These are phyloP conservation scores for Penicillium rolfsii DNA, from an alignment of 2,329 filamentous ascomycete genomes.

Conservation along the genomic window DNA sequence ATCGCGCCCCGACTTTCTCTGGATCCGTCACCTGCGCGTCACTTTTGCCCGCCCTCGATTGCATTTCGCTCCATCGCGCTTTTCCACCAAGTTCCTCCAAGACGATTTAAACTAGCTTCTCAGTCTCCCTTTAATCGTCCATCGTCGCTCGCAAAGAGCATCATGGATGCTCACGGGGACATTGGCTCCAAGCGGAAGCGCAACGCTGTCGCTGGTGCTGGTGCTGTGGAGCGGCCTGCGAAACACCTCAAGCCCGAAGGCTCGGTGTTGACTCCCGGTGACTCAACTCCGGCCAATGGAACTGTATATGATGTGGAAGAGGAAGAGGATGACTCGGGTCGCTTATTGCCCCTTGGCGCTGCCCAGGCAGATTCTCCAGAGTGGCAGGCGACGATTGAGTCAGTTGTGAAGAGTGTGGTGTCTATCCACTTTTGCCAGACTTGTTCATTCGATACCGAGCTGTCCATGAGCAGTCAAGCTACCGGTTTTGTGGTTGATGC, in stretches of 20 bases:
- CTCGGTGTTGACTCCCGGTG: conserved; percentile 45
- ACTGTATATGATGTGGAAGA: conserved; percentile 51
- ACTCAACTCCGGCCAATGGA: conserved; percentile 48
- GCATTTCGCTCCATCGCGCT: conserved; percentile 14
- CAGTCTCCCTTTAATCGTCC: conserved; percentile 11
- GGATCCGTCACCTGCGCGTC: conserved; percentile 18
- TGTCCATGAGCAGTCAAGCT: conserved; percentile 89
- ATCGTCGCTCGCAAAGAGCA: conserved; percentile 17
- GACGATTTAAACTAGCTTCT: conserved; percentile 13
- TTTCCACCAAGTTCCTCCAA: conserved; percentile 21
- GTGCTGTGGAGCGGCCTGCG: conserved; percentile 55
- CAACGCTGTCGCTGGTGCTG: conserved; percentile 49
- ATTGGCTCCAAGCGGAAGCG: conserved; percentile 59
- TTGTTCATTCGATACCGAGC: conserved; percentile 96
- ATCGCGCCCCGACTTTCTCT: conserved; percentile 6
- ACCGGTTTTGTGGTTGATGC: conserved; percentile 98
- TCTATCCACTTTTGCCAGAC: conserved; percentile 99
- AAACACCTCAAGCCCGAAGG: conserved; percentile 59
- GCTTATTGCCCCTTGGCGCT: conserved; percentile 50
- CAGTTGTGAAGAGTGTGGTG: conserved; percentile 91
- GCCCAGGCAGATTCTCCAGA: conserved; percentile 70
- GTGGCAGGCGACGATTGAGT: conserved; percentile 95
- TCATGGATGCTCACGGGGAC: conserved; percentile 56
- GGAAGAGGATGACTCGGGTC: conserved; percentile 50
- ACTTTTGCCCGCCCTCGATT: conserved; percentile 16